Evolutionary conservation across 1,139 yeast genomes (phyloP).

Genomic region (Taiozyma sp.): DNA sequence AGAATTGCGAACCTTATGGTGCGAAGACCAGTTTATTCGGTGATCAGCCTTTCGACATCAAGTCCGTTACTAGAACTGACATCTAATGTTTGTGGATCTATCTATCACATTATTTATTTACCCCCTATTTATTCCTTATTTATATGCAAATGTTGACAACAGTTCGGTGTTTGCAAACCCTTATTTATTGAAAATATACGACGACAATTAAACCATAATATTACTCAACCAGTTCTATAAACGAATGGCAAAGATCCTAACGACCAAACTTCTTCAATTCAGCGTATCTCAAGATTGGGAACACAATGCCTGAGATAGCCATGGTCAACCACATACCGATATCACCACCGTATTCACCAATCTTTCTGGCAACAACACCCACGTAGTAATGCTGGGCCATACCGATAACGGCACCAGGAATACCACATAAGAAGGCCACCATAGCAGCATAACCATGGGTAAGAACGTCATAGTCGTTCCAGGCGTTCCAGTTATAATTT

Average conservation of each 20-base stretch:
- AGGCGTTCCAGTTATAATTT: constrained; percentile 56
- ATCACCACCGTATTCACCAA: constrained; percentile 66
- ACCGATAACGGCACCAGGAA: constrained; percentile 74
- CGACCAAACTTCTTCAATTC: constrained; percentile 53
- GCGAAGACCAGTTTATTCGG: constrained; percentile 62
- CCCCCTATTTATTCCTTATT: neutral
- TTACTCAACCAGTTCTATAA: neutral
- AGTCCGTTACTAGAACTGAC: constrained; percentile 52
- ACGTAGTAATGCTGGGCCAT: constrained; percentile 77
- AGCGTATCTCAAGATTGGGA: constrained; percentile 56
- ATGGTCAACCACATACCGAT: constrained; percentile 78
- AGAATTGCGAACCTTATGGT: constrained; percentile 69
- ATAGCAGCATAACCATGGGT: constrained; percentile 66
- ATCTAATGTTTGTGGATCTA: constrained; percentile 9
- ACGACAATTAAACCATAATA: neutral
- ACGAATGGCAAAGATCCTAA: constrained; percentile 8
- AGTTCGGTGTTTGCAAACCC: neutral
- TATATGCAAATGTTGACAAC: neutral
- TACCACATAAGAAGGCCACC: constrained; percentile 53
- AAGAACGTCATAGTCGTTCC: constrained; percentile 52
- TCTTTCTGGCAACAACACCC: constrained; percentile 58
- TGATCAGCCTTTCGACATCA: constrained; percentile 63
- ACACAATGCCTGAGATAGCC: constrained; percentile 62
- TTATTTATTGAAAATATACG: neutral
- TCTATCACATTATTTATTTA: constrained; percentile 5